Conservation (phyloP, 768 basidiomycete species). For the Calvatia gigantea region DNA sequence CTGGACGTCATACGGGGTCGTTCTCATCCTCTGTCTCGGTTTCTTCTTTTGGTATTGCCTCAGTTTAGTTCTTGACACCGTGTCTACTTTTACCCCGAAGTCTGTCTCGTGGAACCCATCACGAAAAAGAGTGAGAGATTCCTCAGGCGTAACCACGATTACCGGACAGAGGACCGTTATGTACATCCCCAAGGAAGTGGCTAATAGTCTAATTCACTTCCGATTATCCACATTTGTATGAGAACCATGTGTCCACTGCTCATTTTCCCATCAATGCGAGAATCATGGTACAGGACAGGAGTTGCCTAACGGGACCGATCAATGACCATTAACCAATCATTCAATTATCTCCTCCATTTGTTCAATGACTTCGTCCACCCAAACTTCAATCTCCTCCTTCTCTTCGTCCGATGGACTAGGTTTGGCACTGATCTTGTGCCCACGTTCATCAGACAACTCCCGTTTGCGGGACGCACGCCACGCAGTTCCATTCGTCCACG, state of each 20-base stretch:
- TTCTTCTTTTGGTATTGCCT: not conserved
- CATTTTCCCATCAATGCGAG: conserved; percentile 13
- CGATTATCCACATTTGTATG: conserved; percentile 18
- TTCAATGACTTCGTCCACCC: conserved; percentile 91
- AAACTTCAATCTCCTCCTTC: conserved; percentile 91
- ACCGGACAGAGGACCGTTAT: conserved; percentile 5
- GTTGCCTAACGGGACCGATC: conserved; percentile 8
- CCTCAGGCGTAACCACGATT: conserved; percentile 12
- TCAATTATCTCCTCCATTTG: conserved; percentile 82
- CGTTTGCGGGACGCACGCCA: conserved; percentile 78
- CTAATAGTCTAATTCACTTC: conserved; percentile 16
- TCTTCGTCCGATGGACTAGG: conserved; percentile 40
- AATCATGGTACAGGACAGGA: conserved; percentile 8
- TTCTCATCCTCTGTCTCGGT: conserved; percentile 9
- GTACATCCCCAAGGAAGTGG: conserved; percentile 13
- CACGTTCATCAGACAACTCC: conserved; percentile 56
- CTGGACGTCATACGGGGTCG: not conserved
- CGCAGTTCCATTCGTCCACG: conserved; percentile 98
- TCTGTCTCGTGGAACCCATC: conserved; percentile 10
- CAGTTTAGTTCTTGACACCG: conserved; percentile 3
- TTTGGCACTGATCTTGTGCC: conserved; percentile 27
- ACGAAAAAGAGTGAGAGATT: conserved; percentile 7
- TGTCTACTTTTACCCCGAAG: conserved; percentile 8
- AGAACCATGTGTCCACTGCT: conserved; percentile 10
- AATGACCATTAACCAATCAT: conserved; percentile 17